These are phyloP conservation scores for Calonectria crousiana DNA, from an alignment of 2,329 filamentous ascomycete genomes.

Conservation along the genomic window DNA sequence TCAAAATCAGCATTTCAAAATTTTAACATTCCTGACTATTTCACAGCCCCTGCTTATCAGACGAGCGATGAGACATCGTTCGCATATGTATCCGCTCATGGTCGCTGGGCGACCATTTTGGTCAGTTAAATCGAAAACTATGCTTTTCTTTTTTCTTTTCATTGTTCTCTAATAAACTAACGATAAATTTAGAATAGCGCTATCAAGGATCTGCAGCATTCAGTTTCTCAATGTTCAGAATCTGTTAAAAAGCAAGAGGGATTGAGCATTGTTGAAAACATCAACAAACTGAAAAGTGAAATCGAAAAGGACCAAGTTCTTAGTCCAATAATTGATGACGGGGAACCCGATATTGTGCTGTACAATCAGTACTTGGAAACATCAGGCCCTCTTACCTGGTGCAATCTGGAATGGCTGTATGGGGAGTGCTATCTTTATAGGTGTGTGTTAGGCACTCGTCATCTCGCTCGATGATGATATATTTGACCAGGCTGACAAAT, in stretches of 20 bases:
- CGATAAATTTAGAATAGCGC: background rate
- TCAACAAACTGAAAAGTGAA: background rate
- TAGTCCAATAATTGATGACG: background rate
- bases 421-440: slow-evolving; percentile 5
- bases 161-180: background rate
- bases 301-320: background rate
- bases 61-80: background rate
- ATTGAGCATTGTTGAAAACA: background rate
- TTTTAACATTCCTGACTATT: background rate
- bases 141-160: background rate
- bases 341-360: background rate
- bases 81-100: background rate
- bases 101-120: background rate
- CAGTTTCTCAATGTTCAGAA: background rate
- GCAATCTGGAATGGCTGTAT: background rate
- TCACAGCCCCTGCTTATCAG: background rate
- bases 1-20: background rate
- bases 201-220: background rate
- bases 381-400: background rate
- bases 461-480: too few relatives aligned
- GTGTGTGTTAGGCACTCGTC: background rate
- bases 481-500: background rate
- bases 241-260: background rate
- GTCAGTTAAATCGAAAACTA: background rate
- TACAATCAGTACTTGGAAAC: background rate